These are phyloP conservation scores for Zychaea mexicana DNA, from an alignment of 371 early-diverging fungal species.

Conservation along the genomic window DNA sequence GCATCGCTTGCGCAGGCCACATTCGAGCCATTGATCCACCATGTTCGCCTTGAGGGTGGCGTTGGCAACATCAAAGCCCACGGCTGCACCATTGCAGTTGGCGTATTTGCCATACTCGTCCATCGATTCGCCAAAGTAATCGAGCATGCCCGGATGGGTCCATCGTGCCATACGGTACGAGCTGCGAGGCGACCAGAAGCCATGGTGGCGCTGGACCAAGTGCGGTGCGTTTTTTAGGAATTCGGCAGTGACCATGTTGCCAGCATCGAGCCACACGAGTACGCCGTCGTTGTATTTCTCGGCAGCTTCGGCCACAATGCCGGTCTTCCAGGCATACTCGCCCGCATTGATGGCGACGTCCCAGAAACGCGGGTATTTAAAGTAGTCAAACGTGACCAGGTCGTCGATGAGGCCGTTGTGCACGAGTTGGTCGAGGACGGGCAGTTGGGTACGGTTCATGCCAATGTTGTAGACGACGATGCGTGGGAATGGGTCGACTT, in stretches of 20 bases:
- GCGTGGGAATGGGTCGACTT: conserved; percentile 42
- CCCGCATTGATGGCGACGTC: conserved; percentile 59
- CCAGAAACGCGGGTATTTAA: conserved; percentile 64
- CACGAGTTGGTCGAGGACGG: conserved; percentile 45
- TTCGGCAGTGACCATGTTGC: conserved; percentile 57
- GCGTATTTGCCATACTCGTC: conserved; percentile 42
- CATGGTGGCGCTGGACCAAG: conserved; percentile 41
- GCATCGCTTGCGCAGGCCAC: conserved; percentile 56
- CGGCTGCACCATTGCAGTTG: conserved; percentile 70
- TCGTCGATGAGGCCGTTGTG: conserved; percentile 48
- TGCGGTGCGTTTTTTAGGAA: conserved; percentile 49
- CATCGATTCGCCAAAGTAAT: conserved; percentile 47
- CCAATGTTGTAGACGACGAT: conserved; percentile 56
- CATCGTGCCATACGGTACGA: conserved; percentile 51
- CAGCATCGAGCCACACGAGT: conserved; percentile 66
- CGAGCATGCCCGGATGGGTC: conserved; percentile 63
- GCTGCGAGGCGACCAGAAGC: conserved; percentile 63
- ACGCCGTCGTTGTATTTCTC: conserved; percentile 52
- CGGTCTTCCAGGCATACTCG: conserved; percentile 72
- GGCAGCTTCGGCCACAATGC: conserved; percentile 61
- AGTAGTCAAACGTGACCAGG: conserved; percentile 53
- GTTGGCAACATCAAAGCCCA: conserved; percentile 60
- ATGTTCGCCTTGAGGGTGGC: conserved; percentile 45
- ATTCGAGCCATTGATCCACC: conserved; percentile 59
- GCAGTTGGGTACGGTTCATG: conserved; percentile 51